Conservation (phyloP, 805 yeast genomes). For the Maudiozyma barnettii region DNA sequence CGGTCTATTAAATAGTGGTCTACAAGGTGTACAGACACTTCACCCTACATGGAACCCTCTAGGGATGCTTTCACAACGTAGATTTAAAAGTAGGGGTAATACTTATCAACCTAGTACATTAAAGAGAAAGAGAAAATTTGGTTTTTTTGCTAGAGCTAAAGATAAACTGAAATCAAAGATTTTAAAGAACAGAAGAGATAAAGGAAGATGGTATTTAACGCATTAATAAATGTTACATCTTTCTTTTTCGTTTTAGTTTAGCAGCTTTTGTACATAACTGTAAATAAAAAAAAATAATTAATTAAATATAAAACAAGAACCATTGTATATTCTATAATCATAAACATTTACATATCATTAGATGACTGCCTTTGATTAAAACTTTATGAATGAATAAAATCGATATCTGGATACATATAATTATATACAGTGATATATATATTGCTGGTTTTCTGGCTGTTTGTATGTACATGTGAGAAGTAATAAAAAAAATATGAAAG, state of each 20-base stretch:
- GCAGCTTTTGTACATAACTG: not conserved
- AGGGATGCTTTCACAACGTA: slow-evolving; percentile 15
- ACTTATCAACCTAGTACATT: slow-evolving; percentile 90
- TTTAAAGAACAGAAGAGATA: slow-evolving; percentile 64
- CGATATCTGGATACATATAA: not conserved
- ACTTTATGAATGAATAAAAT: not conserved
- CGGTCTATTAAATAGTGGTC: not conserved
- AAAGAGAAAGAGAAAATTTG: slow-evolving; percentile 81
- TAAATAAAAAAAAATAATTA: too few relatives aligned
- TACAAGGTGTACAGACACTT: slow-evolving; percentile 1
- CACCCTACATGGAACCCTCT: slow-evolving; percentile 6
- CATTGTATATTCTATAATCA: not conserved
- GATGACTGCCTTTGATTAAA: too few relatives aligned
- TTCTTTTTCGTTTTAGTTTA: not conserved
- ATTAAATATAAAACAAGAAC: too few relatives aligned
- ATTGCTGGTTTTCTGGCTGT: not conserved
- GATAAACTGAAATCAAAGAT: slow-evolving; percentile 69
- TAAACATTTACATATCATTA: not conserved
- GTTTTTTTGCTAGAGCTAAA: slow-evolving; percentile 78
- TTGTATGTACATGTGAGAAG: not conserved
- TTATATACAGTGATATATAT: not conserved
- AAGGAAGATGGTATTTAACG: slow-evolving; percentile 89
- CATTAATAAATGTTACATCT: slow-evolving; percentile 36
- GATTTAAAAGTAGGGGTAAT: slow-evolving; percentile 89
- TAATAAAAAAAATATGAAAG: too few relatives aligned